These are phyloP conservation scores for Scedosporium dehoogii DNA, from an alignment of 2,329 filamentous ascomycete genomes.

Conservation along the genomic window DNA sequence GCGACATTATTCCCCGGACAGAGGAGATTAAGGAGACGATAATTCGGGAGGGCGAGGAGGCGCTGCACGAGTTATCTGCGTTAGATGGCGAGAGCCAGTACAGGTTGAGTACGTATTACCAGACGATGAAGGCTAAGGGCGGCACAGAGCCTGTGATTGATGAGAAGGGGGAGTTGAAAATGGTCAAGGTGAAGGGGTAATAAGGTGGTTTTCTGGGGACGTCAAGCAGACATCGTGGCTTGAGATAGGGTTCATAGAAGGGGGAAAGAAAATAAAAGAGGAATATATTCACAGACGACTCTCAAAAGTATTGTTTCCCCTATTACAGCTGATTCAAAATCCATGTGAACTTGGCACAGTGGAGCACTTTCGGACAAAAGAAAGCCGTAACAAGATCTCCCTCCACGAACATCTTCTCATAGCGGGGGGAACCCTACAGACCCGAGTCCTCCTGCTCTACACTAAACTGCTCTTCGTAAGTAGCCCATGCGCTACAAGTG, in stretches of 20 bases:
- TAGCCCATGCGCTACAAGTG: conserved; percentile 11
- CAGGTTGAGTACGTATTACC: neutral
- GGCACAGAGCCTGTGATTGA: neutral
- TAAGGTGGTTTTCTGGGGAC: neutral
- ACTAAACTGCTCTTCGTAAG: conserved; percentile 7
- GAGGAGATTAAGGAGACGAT: conserved; percentile 39
- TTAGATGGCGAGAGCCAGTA: conserved; percentile 49
- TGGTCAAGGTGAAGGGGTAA: conserved; percentile 1
- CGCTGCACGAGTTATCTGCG: conserved; percentile 37
- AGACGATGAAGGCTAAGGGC: neutral
- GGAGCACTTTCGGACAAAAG: no score
- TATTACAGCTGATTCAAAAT: no score
- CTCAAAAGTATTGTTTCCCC: no score
- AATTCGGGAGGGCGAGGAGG: conserved; percentile 40
- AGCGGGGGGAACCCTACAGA: conserved; percentile 4
- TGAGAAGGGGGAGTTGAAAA: conserved; percentile 2
- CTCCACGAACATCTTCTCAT: no score
- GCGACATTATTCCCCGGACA: conserved; percentile 39
- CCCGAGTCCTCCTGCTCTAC: conserved; percentile 15
- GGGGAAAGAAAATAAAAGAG: no score
- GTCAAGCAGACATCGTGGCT: no score
- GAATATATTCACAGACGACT: no score
- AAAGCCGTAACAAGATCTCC: no score
- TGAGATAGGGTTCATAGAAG: no score
- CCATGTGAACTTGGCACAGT: no score